phyloP scores from a whole-genome alignment of 2,329 filamentous ascomycete genomes.

The Cercospora sojina region DNA sequence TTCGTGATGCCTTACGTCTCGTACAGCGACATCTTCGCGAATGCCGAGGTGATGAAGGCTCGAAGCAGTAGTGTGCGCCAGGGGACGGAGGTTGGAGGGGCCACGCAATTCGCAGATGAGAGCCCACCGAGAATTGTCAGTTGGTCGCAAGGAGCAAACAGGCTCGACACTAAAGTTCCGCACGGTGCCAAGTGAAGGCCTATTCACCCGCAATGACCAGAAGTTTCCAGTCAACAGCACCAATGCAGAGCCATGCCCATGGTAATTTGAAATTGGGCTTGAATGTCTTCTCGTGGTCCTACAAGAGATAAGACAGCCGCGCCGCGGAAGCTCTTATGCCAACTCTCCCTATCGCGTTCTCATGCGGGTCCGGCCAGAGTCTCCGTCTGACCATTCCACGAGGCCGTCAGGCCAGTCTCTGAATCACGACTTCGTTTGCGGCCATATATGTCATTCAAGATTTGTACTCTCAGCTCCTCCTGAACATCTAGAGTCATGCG shows the following conservation, averaged over 20 bases:
- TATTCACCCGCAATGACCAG: not conserved
- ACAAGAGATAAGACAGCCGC: not conserved
- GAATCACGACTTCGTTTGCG: not conserved
- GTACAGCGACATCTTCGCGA: not conserved
- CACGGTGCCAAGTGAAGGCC: not conserved
- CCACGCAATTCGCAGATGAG: not conserved
- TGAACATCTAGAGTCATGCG: not conserved
- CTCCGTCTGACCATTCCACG: not conserved
- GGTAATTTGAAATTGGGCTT: not conserved
- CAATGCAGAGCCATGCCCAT: not conserved
- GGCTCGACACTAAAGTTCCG: not conserved
- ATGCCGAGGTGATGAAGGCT: not conserved
- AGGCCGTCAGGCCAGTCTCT: not conserved
- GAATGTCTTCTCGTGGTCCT: not conserved
- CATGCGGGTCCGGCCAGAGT: not conserved
- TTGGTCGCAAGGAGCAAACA: not conserved
- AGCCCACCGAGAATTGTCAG: not conserved
- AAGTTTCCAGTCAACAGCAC: not conserved
- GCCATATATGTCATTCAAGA: slow-evolving; percentile 4
- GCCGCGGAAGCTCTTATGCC: not conserved
- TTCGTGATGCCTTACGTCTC: not conserved
- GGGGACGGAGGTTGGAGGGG: not conserved
- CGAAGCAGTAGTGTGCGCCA: not conserved
- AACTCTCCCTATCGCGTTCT: not conserved
- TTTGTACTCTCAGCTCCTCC: not conserved